Base-by-base conservation (phyloP, 2,329 filamentous ascomycete species). In the Hypoxylon sp. region DNA sequence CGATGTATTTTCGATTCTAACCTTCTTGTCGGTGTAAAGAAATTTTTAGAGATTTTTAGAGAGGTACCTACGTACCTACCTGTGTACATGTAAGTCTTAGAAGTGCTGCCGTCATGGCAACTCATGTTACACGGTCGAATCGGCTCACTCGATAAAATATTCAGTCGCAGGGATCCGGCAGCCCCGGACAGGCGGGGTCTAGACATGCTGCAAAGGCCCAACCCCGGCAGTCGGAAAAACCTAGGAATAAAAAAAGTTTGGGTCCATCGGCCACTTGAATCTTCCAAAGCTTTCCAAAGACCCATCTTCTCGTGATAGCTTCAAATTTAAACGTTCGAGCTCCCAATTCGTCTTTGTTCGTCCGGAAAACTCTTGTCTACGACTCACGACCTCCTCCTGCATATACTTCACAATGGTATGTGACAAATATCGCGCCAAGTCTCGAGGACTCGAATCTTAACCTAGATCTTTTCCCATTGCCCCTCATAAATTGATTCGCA, bases 251-350 rank as follows among this genome's bases (percentile, higher is more conserved):
- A 73, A 73, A 74, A 75, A 72, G 61, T 72, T 65, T 69, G 67
- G 72, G 65, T 71, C 72, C 57, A 66, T 67, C 56, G 33, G 22
- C 55, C 62, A 66, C 61, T 71, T 73, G 68, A 70, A 76, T 56
- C 70, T 77, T 77, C 76, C 64, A 77, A 74, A 76, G 72, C 75
- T 74, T 77, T 77, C 75, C 54, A 72, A 70, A 71, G 64, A 66
- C 63, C 73, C 73, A 72, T 72, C 63, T 13, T 62, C 57, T 72
- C 69, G 73, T 61, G 75, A 77, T 77, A 77, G 75, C 75, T 73
- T 77, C 75, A 75, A 57, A 64, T 71, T 72, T 64, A 56, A 35
- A 60, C 48, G 37, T 22, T 44, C 60, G 25, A 70, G 64, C 54
- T 63, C 33, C 33, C 55, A 60, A 66, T 61, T 68, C 53, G 42